These are phyloP conservation scores for Talaromyces atroroseus DNA, from an alignment of 2,329 filamentous ascomycete genomes.

Conservation along the genomic window DNA sequence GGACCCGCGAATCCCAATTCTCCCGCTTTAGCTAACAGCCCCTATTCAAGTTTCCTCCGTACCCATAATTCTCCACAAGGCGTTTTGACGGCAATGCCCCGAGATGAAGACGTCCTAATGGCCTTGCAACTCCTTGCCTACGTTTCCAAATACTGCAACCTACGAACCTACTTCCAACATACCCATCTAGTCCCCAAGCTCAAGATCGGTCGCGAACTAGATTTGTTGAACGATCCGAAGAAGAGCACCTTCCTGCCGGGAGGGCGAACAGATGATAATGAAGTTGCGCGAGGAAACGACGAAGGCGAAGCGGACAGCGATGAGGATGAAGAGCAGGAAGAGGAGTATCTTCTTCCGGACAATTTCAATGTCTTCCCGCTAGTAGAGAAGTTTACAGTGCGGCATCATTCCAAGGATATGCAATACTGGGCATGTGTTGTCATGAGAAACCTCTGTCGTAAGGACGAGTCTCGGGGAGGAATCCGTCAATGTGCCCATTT, in stretches of 20 bases:
- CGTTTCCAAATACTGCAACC: constrained; percentile 96
- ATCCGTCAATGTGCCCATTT: constrained; percentile 98
- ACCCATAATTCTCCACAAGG: constrained; percentile 68
- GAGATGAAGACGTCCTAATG: constrained; percentile 97
- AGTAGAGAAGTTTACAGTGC: constrained; percentile 95
- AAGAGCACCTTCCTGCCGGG: constrained; percentile 30
- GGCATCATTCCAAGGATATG: constrained; percentile 94
- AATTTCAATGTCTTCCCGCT: constrained; percentile 98
- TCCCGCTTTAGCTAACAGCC: constrained; percentile 55
- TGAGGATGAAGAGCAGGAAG: constrained; percentile 62
- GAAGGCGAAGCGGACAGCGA: not conserved
- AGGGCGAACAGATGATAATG: constrained; percentile 17
- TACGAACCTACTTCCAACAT: constrained; percentile 90
- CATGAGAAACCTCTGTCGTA: constrained; percentile 96
- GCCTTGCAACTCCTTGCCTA: constrained; percentile 94
- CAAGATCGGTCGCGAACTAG: constrained; percentile 80
- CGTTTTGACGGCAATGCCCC: constrained; percentile 83
- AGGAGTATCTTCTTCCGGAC: constrained; percentile 86
- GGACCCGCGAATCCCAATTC: constrained; percentile 60
- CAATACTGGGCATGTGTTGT: constrained; percentile 99
- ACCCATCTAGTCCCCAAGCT: constrained; percentile 90
- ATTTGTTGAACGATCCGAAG: constrained; percentile 68
- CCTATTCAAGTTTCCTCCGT: constrained; percentile 71
- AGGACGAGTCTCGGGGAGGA: constrained; percentile 89
- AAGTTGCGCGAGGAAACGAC: not conserved